These are phyloP conservation scores for Elaeis guineensis DNA, from an alignment of 176 grass and related monocot species.

Conservation along the genomic window DNA sequence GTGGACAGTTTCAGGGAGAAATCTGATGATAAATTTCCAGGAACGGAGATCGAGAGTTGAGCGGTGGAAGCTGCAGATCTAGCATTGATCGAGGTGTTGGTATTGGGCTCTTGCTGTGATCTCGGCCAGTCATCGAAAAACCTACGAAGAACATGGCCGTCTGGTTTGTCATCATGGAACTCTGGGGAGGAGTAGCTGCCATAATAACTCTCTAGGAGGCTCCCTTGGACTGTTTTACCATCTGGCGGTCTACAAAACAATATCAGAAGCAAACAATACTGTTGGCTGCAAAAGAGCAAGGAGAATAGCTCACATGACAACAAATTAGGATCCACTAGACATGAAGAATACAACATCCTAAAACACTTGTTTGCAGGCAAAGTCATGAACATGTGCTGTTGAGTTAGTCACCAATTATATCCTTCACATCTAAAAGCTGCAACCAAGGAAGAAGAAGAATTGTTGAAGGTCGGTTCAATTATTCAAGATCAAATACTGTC, in stretches of 20 bases:
- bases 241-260: neutral
- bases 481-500: no score
- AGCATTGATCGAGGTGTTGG: neutral
- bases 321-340: no score
- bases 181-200: neutral
- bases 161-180: neutral
- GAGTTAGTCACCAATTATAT: no score
- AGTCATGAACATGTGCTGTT: no score
- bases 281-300: no score
- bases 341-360: no score
- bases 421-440: no score
- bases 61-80: neutral
- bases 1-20: constrained; percentile 21
- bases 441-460: no score
- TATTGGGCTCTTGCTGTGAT: neutral
- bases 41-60: constrained; percentile 6
- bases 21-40: constrained; percentile 2
- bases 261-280: no score
- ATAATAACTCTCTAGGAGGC: neutral
- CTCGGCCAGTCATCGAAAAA: constrained; percentile 20
- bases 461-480: no score
- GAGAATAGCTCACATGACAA: no score
- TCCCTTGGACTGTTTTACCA: neutral
- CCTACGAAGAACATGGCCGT: constrained; percentile 8
- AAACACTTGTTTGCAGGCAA: no score